These are phyloP conservation scores for Maudiozyma bulderi DNA, from an alignment of 805 yeast species.

Conservation along the genomic window DNA sequence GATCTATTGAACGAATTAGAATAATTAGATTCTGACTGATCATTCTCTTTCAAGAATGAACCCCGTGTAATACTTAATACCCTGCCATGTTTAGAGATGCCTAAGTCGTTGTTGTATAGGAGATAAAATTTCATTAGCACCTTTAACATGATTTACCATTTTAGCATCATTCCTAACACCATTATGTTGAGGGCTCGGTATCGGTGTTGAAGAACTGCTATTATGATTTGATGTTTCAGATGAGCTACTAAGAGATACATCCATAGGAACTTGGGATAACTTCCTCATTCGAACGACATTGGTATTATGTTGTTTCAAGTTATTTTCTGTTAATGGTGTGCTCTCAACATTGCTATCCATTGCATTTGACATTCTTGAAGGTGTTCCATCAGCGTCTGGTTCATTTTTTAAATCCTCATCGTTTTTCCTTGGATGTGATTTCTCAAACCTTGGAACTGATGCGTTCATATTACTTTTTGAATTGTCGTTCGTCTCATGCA, in stretches of 20 bases:
- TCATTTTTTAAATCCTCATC: neutral
- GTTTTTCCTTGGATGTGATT: neutral
- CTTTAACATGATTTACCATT: neutral
- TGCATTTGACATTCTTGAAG: neutral
- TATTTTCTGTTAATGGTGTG: neutral
- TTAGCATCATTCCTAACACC: neutral
- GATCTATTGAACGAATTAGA: too few relatives aligned
- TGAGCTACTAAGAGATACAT: conserved; percentile 8
- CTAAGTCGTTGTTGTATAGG: conserved; percentile 8
- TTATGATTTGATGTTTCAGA: conserved; percentile 8
- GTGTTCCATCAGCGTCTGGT: too few relatives aligned
- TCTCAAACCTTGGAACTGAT: neutral
- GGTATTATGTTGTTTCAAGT: neutral
- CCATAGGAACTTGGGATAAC: neutral
- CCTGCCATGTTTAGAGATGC: conserved; percentile 8
- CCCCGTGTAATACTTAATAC: neutral
- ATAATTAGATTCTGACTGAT: too few relatives aligned
- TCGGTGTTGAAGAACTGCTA: conserved; percentile 12
- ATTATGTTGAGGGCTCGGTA: conserved; percentile 8
- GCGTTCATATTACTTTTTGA: neutral
- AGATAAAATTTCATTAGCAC: neutral
- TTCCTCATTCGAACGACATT: neutral
- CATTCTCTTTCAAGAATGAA: too few relatives aligned
- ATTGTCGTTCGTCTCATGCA: neutral
- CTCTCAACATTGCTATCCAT: neutral